Evolutionary conservation across 2,329 filamentous ascomycete genomes (phyloP).

Genomic region (Fusarium luffae): DNA sequence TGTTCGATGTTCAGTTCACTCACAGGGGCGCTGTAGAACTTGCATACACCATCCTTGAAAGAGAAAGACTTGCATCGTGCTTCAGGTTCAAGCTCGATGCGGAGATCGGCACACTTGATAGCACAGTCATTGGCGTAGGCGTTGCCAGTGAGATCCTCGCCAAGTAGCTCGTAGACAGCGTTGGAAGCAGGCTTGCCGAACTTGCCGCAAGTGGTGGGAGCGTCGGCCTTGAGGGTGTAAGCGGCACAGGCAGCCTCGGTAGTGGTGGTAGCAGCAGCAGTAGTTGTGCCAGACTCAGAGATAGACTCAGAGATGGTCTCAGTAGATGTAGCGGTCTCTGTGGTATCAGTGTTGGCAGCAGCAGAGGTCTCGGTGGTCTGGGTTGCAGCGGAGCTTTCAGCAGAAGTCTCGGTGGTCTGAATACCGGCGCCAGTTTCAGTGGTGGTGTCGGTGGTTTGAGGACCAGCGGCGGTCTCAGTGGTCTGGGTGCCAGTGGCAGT

Average conservation of each 20-base stretch:
- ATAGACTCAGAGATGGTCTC: not conserved
- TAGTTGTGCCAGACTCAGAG: not conserved
- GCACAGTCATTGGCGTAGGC: not conserved
- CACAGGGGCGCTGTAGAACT: not conserved
- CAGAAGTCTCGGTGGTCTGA: not conserved
- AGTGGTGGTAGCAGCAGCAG: not conserved
- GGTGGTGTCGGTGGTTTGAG: not conserved
- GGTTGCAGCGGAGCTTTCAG: not conserved
- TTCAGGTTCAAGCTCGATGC: not conserved
- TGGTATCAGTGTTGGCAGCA: not conserved
- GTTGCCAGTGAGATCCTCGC: not conserved
- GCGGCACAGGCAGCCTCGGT: not conserved
- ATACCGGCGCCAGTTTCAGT: not conserved
- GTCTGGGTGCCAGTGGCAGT: not conserved
- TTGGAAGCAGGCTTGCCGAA: not conserved
- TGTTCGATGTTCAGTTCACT: fast-evolving
- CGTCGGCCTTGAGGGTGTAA: not conserved
- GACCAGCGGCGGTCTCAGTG: not conserved
- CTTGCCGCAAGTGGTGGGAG: not conserved
- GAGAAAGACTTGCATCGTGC: not conserved
- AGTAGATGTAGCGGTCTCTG: not conserved
- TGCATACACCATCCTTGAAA: not conserved
- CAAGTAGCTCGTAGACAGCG: not conserved
- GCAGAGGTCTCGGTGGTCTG: not conserved
- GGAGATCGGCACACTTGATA: not conserved